Evolutionary conservation across 1,284 basidiomycete species (phyloP).

Genomic region (Cryptococcus jaspeensis): DNA sequence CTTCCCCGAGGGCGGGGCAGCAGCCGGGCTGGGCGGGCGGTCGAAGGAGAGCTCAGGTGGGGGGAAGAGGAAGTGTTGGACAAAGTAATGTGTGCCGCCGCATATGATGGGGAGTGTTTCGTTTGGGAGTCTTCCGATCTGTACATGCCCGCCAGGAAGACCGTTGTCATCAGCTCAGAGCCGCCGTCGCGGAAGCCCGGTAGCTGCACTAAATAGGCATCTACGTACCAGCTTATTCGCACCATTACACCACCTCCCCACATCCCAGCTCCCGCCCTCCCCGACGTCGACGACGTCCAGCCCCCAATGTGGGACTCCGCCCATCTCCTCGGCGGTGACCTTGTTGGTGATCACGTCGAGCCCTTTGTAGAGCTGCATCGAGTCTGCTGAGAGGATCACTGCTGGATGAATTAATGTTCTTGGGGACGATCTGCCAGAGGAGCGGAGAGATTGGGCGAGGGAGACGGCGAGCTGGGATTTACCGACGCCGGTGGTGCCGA

Average conservation of each 20-base stretch:
- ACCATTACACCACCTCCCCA: conserved; percentile 68
- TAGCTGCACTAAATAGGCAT: background rate
- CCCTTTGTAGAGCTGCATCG: conserved; percentile 97
- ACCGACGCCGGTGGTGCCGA: conserved; percentile 94
- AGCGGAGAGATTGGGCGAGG: conserved; percentile 61
- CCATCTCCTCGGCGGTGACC: conserved; percentile 70
- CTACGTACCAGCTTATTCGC: conserved; percentile 63
- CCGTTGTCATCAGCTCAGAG: background rate
- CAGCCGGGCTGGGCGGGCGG: conserved; percentile 7
- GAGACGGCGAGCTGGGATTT: conserved; percentile 93
- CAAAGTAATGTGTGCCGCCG: conserved; percentile 96
- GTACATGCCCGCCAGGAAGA: no score
- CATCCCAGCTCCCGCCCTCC: conserved; percentile 78
- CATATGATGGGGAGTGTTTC: conserved; percentile 81
- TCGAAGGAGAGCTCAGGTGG: conserved; percentile 63
- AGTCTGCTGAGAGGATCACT: conserved; percentile 84
- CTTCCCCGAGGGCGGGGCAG: no score
- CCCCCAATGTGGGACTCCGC: conserved; percentile 81
- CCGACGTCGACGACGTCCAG: conserved; percentile 83
- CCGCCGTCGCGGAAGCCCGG: no score
- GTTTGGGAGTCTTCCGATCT: conserved; percentile 32
- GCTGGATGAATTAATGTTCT: background rate
- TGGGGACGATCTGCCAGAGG: background rate
- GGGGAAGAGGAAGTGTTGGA: conserved; percentile 76
- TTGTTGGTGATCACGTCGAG: conserved; percentile 97